These are phyloP conservation scores for Mucor indicus DNA, from an alignment of 371 early-diverging fungal species.

Conservation along the genomic window DNA sequence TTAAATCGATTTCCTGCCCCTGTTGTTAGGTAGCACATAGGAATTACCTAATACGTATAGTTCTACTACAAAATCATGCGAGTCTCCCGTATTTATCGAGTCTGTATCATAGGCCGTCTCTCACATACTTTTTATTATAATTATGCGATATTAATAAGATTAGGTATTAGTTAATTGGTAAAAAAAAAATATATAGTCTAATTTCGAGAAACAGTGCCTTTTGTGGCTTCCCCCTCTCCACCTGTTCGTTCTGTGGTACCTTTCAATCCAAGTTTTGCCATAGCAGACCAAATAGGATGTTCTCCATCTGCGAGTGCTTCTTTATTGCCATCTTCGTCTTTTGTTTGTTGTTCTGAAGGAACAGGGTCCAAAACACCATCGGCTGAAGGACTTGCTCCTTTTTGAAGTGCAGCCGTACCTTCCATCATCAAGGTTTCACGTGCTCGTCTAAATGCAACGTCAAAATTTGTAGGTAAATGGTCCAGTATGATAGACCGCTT, in stretches of 20 bases:
- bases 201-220: slow-evolving; percentile 3
- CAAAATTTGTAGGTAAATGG: slow-evolving; percentile 49
- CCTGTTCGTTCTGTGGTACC: slow-evolving; percentile 16
- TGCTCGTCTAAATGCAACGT: slow-evolving; percentile 42
- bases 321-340: background rate
- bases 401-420: background rate
- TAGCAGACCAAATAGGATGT: slow-evolving; percentile 3
- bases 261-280: slow-evolving; percentile 13
- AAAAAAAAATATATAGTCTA: no score
- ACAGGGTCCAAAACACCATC: slow-evolving; percentile 11
- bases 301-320: background rate
- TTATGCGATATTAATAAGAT: no score
- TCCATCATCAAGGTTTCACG: slow-evolving; percentile 39
- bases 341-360: background rate
- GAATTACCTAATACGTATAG: no score
- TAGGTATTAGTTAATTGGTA: no score
- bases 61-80: no score
- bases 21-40: no score
- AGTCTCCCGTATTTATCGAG: no score
- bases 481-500: slow-evolving; percentile 43
- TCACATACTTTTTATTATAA: no score
- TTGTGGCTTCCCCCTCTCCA: slow-evolving; percentile 9
- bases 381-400: background rate
- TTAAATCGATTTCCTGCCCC: no score
- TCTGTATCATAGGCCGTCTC: no score